Conservation (phyloP, 495 filamentous ascomycete genomes). For the Cetradonia linearis region DNA sequence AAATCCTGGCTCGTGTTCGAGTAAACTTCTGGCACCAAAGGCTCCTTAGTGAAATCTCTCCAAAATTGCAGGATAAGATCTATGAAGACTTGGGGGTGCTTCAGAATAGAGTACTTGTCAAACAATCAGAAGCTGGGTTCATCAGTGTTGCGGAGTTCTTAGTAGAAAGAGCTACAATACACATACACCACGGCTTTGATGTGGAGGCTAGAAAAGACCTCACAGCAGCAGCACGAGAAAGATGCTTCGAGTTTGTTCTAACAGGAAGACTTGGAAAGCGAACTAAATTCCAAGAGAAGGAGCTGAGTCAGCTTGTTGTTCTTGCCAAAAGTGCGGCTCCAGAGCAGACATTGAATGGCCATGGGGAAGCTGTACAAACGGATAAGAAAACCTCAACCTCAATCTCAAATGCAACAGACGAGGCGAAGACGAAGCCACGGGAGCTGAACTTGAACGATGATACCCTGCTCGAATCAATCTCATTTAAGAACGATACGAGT, state of each 20-base stretch:
- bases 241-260: constrained; percentile 69
- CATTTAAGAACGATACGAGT: constrained; percentile 47
- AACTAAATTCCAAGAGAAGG: constrained; percentile 84
- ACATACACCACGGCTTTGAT: constrained; percentile 80
- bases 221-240: constrained; percentile 47
- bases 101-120: constrained; percentile 33
- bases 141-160: constrained; percentile 47
- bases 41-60: constrained; percentile 67
- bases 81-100: constrained; percentile 41
- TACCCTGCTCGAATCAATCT: constrained; percentile 78
- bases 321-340: constrained; percentile 60
- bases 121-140: constrained; percentile 32
- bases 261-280: constrained; percentile 83
- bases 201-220: constrained; percentile 63
- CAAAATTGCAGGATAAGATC: constrained; percentile 48
- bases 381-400: not conserved
- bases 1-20: constrained; percentile 42
- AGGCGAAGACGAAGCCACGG: constrained; percentile 36
- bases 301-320: constrained; percentile 84
- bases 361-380: not conserved
- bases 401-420: not conserved
- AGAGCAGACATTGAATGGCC: not conserved
- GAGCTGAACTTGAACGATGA: constrained; percentile 79
- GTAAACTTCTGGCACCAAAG: constrained; percentile 81
- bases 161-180: constrained; percentile 70